Evolutionary conservation across 106 monocot genomes (phyloP).

Genomic region (Triglochin maritima): DNA sequence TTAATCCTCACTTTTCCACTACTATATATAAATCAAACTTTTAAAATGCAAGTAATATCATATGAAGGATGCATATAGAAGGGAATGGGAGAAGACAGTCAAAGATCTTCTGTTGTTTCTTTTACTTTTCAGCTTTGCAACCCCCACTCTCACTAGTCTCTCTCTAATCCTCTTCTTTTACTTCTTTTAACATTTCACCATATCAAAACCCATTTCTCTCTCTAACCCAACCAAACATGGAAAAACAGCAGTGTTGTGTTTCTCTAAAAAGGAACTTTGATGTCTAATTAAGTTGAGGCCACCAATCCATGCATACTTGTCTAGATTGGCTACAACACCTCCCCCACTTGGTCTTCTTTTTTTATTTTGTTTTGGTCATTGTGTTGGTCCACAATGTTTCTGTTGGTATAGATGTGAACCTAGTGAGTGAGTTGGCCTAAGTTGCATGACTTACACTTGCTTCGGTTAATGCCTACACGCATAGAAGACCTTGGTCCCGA

Average conservation of each 20-base stretch:
- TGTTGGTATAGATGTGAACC: no score
- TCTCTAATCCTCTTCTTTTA: not conserved
- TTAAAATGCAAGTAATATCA: no score
- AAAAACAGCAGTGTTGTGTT: not conserved
- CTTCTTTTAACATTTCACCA: constrained; percentile 1
- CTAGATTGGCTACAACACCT: not conserved
- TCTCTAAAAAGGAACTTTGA: constrained; percentile 1
- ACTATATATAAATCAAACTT: no score
- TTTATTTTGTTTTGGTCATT: not conserved
- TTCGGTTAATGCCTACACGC: not conserved
- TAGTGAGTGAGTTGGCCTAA: no score
- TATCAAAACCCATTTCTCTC: not conserved
- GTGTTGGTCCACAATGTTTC: no score
- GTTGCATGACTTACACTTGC: not conserved
- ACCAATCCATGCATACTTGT: not conserved
- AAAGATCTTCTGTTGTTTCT: constrained; percentile 8
- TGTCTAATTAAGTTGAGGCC: not conserved
- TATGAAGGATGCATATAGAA: not conserved
- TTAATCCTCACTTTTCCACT: no score
- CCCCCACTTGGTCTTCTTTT: not conserved
- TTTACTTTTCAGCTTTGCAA: constrained; percentile 9
- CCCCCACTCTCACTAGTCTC: not conserved
- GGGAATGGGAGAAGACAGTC: not conserved
- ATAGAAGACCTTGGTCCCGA: not conserved
- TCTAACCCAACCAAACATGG: not conserved